phyloP scores from a whole-genome alignment of 2,329 filamentous ascomycete genomes.

The Cryphonectria radicalis region DNA sequence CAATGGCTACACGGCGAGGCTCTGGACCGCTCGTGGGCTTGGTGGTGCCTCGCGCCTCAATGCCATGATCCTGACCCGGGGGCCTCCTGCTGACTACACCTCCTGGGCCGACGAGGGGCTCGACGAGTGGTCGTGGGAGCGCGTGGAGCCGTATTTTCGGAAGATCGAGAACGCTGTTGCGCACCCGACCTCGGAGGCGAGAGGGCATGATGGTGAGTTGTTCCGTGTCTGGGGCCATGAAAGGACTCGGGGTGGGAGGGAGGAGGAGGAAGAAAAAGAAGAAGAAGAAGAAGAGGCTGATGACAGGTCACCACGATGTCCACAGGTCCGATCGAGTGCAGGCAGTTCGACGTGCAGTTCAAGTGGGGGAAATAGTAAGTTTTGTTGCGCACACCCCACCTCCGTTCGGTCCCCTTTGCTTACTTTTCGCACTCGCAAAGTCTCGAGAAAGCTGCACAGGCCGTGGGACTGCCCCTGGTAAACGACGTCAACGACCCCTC shows the following conservation, averaged over 20 bases:
- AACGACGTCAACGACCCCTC: constrained; percentile 37
- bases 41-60: constrained; percentile 42
- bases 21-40: constrained; percentile 35
- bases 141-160: constrained; percentile 41
- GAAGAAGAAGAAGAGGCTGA: neutral
- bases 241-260: neutral
- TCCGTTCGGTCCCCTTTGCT: neutral
- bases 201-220: constrained; percentile 35
- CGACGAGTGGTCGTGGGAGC: constrained; percentile 40
- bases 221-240: neutral
- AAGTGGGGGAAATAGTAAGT: neutral
- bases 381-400: neutral
- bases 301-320: neutral
- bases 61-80: constrained; percentile 39
- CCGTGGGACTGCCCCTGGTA: constrained; percentile 35
- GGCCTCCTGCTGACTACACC: constrained; percentile 37
- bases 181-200: constrained; percentile 26
- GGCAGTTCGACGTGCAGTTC: neutral
- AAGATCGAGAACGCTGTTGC: constrained; percentile 36
- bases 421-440: constrained; percentile 21
- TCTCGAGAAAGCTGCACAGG: constrained; percentile 33
- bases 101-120: constrained; percentile 38
- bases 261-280: neutral
- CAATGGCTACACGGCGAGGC: constrained; percentile 27
- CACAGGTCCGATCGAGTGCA: constrained; percentile 7